Percentiles rank a stretch among this genome's conserved stretches.
phyloP scores from a whole-genome alignment of 176 grass and related monocot species.

The Triticum monococcum region DNA sequence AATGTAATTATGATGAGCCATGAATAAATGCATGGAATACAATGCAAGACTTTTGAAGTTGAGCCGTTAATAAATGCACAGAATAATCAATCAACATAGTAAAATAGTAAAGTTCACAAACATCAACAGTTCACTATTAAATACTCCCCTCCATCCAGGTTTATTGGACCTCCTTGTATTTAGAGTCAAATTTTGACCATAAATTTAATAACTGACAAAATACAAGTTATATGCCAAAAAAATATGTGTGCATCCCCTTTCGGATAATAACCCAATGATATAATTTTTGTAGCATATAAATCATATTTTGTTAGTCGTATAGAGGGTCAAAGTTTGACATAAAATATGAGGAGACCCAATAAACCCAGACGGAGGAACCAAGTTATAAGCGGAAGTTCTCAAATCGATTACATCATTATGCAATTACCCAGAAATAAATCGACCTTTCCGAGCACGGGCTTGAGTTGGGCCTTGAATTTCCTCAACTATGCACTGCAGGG shows the following conservation, averaged over 20 bases:
- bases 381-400: not conserved
- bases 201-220: too few relatives aligned
- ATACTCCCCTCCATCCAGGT: not conserved
- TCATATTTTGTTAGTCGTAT: too few relatives aligned
- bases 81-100: conserved; percentile 7
- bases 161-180: too few relatives aligned
- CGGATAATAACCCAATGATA: too few relatives aligned
- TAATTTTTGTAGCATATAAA: too few relatives aligned
- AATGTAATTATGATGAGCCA: not conserved
- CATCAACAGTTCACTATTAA: not conserved
- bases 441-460: conserved; percentile 84
- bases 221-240: too few relatives aligned
- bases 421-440: conserved; percentile 99
- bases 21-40: not conserved
- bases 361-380: not conserved
- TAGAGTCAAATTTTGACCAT: too few relatives aligned
- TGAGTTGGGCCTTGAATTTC: conserved; percentile 92
- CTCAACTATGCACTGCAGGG: conserved; percentile 93
- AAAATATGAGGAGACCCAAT: too few relatives aligned
- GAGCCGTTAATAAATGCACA: not conserved
- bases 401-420: conserved; percentile 11
- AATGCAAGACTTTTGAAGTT: conserved; percentile 17
- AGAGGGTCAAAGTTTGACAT: too few relatives aligned
- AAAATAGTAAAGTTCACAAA: conserved; percentile 21
- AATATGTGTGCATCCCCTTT: too few relatives aligned